phyloP scores from a whole-genome alignment of 345 rosid genomes.

The Turritis glabra region DNA sequence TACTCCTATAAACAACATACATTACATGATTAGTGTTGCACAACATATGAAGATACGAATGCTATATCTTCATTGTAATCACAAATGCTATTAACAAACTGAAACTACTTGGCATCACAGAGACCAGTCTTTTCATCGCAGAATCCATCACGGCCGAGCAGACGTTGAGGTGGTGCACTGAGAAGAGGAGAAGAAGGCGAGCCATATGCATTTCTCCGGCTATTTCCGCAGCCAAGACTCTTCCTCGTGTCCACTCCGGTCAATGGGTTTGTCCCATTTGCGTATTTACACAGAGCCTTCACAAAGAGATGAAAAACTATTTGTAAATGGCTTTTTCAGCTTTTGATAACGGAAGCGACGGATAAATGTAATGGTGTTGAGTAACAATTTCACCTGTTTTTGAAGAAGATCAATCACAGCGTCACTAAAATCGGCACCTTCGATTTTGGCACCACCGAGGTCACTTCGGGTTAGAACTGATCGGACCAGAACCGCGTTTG shows the following conservation, averaged over 20 bases:
- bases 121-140: conserved; percentile 74
- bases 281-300: conserved; percentile 93
- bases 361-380: not conserved
- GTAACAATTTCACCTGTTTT: conserved; percentile 56
- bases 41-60: conserved; percentile 10
- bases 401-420: conserved; percentile 89
- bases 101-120: conserved; percentile 57
- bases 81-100: not conserved
- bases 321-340: not conserved
- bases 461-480: conserved; percentile 91
- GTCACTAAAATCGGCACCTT: conserved; percentile 97
- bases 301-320: not conserved
- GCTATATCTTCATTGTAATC: not conserved
- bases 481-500: conserved; percentile 78
- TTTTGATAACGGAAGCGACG: not conserved
- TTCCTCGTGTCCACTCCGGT: conserved; percentile 82
- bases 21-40: not conserved
- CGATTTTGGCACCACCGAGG: conserved; percentile 84
- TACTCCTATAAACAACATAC: conserved; percentile 1
- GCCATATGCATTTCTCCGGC: conserved; percentile 80
- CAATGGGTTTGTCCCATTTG: conserved; percentile 78
- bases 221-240: conserved; percentile 91
- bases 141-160: conserved; percentile 88
- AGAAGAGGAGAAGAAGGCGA: conserved; percentile 81
- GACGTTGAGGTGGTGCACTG: conserved; percentile 77